Evolutionary conservation across 108 stramenopile genomes (phyloP).

Genomic region (Cyclostephanos tholiformis): DNA sequence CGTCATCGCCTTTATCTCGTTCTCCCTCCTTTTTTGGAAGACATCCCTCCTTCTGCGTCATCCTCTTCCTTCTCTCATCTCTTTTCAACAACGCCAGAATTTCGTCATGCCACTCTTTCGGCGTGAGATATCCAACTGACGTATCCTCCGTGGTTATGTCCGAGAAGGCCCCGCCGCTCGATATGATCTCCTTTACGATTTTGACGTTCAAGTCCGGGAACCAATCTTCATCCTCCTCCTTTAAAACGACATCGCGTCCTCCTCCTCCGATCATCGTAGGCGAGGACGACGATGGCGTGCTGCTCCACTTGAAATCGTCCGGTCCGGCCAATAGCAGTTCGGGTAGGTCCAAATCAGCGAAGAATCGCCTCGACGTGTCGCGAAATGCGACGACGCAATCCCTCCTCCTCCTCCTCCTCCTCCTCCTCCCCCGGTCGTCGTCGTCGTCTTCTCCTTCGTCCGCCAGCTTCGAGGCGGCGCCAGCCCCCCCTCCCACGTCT

Average conservation of each 20-base stretch:
- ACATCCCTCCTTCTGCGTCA: neutral
- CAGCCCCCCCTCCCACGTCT: too few relatives aligned
- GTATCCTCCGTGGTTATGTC: slow-evolving; percentile 66
- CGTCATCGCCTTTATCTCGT: neutral
- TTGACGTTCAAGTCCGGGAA: slow-evolving; percentile 88
- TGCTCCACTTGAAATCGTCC: slow-evolving; percentile 78
- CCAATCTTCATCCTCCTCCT: slow-evolving; percentile 11
- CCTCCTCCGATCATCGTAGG: too few relatives aligned
- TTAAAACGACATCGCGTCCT: too few relatives aligned
- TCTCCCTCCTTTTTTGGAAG: too few relatives aligned
- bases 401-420: neutral
- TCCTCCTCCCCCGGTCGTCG: neutral
- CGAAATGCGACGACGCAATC: slow-evolving; percentile 46
- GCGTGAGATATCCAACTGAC: slow-evolving; percentile 75
- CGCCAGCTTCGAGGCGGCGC: too few relatives aligned
- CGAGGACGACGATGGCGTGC: slow-evolving; percentile 1
- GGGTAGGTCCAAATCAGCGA: slow-evolving; percentile 33
- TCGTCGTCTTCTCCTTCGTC: neutral
- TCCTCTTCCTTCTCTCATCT: slow-evolving; percentile 19
- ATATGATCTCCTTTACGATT: slow-evolving; percentile 80
- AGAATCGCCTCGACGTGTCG: slow-evolving; percentile 51
- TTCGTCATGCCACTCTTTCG: slow-evolving; percentile 76
- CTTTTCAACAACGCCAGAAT: slow-evolving; percentile 32
- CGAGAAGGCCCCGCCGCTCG: slow-evolving; percentile 71
- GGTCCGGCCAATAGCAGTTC: slow-evolving; percentile 50